A percentile compares a stretch with the other conserved stretches of the same genome.
These are phyloP conservation scores for Blastobotrys indianensis DNA, from an alignment of 1,139 yeast species.

Conservation along the genomic window DNA sequence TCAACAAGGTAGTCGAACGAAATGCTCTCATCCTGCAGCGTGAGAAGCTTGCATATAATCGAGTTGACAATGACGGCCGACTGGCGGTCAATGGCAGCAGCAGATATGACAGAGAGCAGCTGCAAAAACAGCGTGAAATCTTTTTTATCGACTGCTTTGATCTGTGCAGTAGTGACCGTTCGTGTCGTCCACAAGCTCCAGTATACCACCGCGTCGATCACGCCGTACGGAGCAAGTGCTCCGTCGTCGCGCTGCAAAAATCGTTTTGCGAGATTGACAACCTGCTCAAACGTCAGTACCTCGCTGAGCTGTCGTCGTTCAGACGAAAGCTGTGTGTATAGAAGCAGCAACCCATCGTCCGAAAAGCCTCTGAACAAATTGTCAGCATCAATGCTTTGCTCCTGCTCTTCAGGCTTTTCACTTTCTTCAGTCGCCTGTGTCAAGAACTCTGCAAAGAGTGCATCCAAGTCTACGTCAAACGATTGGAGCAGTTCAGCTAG, in stretches of 20 bases:
- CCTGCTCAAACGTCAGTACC: conserved; percentile 19
- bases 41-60: conserved; percentile 37
- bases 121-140: conserved; percentile 43
- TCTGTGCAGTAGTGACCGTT: conserved; percentile 29
- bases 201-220: conserved; percentile 38
- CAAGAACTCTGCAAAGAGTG: conserved; percentile 35
- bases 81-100: conserved; percentile 29
- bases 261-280: conserved; percentile 22
- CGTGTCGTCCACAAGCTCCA: conserved; percentile 41
- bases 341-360: conserved; percentile 31
- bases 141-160: conserved; percentile 22
- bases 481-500: conserved; percentile 51
- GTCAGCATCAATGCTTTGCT: conserved; percentile 6
- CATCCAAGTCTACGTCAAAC: conserved; percentile 54
- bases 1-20: conserved; percentile 60
- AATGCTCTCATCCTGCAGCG: conserved; percentile 49
- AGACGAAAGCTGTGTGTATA: conserved; percentile 32
- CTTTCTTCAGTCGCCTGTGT: conserved; percentile 10
- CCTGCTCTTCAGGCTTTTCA: conserved; percentile 11
- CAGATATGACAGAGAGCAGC: conserved; percentile 37
- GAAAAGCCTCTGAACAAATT: conserved; percentile 23
- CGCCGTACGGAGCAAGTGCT: conserved; percentile 36
- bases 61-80: conserved; percentile 29
- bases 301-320: conserved; percentile 20
- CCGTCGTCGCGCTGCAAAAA: conserved; percentile 22